Evolutionary conservation across 495 filamentous ascomycete genomes (phyloP).

Genomic region (Hypoxylon subgilvum): DNA sequence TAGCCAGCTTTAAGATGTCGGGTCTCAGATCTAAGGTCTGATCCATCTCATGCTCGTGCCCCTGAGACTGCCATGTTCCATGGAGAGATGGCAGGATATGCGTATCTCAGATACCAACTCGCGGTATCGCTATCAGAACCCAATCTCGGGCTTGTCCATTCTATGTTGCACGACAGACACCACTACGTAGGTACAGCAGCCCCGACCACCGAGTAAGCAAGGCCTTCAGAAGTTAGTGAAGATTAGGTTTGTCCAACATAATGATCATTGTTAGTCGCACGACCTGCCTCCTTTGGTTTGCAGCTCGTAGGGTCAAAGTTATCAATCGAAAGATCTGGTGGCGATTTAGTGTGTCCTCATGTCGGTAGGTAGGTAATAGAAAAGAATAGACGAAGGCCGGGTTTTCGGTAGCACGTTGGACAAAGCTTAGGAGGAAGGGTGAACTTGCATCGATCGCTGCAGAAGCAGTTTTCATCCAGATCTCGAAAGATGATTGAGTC

Average conservation of each 20-base stretch:
- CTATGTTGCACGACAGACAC: too few species aligned
- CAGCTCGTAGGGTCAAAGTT: too few species aligned
- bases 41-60: neutral
- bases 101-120: neutral
- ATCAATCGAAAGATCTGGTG: neutral
- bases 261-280: too few species aligned
- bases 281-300: too few species aligned
- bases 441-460: constrained; percentile 26
- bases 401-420: neutral
- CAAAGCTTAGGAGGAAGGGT: neutral
- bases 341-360: too few species aligned
- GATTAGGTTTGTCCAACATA: neutral
- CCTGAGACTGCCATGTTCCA: constrained; percentile 6
- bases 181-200: neutral
- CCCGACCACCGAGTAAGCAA: too few species aligned
- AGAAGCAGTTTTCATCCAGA: constrained; percentile 24
- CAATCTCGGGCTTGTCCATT: too few species aligned
- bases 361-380: too few species aligned
- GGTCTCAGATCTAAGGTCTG: neutral
- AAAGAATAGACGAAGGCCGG: neutral
- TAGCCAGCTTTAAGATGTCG: too few species aligned
- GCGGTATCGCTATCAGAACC: neutral
- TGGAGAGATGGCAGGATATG: neutral
- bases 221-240: too few species aligned
- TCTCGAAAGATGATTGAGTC: constrained; percentile 24